These are phyloP conservation scores for Scleroderma bovista DNA, from an alignment of 768 basidiomycete genomes.

Conservation along the genomic window DNA sequence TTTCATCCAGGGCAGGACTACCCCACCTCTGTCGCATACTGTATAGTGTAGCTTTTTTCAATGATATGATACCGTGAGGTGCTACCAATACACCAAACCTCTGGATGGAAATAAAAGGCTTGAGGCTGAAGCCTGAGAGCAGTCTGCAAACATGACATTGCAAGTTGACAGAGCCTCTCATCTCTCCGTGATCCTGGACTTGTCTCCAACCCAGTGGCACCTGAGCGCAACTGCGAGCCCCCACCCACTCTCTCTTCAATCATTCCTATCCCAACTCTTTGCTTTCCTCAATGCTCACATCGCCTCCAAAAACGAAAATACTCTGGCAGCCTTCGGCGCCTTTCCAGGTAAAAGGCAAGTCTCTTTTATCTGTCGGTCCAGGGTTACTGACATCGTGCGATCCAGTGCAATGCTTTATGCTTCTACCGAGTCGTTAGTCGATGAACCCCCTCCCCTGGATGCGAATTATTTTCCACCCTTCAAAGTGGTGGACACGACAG, in stretches of 20 bases:
- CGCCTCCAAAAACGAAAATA: conserved; percentile 86
- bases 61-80: no score
- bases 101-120: no score
- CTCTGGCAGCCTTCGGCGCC: conserved; percentile 88
- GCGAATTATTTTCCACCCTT: conserved; percentile 85
- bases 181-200: conserved; percentile 79
- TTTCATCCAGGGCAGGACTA: no score
- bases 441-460: conserved; percentile 42
- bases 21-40: no score
- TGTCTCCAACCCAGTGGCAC: conserved; percentile 86
- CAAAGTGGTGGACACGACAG: conserved; percentile 62
- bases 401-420: conserved; percentile 75
- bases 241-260: conserved; percentile 54
- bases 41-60: no score
- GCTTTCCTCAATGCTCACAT: conserved; percentile 93
- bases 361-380: neutral
- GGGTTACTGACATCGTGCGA: neutral
- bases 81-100: no score
- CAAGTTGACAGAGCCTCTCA: conserved; percentile 45
- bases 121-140: no score
- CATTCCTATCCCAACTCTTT: conserved; percentile 81
- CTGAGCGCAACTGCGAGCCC: conserved; percentile 49
- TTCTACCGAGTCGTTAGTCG: conserved; percentile 43
- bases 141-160: neutral
- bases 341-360: conserved; percentile 75